Evolutionary conservation across 2,329 filamentous ascomycete species (phyloP).

Genomic region (Tympanopsis confertula): DNA sequence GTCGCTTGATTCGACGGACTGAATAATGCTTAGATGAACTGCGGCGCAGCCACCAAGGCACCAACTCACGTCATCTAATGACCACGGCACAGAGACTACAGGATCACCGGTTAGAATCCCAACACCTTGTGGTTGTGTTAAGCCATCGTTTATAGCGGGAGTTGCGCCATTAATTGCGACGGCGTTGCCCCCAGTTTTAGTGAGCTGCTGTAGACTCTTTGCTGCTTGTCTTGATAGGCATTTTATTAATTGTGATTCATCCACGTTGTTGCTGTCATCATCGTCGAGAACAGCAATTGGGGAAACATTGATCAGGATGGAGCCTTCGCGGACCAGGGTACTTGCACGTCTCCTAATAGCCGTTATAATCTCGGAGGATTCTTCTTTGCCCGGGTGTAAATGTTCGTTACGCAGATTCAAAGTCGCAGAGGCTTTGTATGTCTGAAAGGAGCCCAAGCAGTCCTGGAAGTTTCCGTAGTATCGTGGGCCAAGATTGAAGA

Average conservation of each 20-base stretch:
- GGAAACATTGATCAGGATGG: constrained; percentile 72
- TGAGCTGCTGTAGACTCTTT: constrained; percentile 57
- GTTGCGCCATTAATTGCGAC: constrained; percentile 46
- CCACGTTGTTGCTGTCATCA: constrained; percentile 68
- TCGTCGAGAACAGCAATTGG: constrained; percentile 71
- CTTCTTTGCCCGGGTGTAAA: constrained; percentile 78
- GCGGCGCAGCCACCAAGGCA: constrained; percentile 82
- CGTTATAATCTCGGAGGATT: constrained; percentile 68
- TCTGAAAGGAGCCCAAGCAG: constrained; percentile 88
- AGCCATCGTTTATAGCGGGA: constrained; percentile 75
- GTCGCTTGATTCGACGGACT: constrained; percentile 59
- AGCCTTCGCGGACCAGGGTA: constrained; percentile 67
- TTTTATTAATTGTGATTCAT: constrained; percentile 64
- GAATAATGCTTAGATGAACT: constrained; percentile 72
- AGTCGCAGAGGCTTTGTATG: constrained; percentile 83
- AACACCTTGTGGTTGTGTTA: constrained; percentile 71
- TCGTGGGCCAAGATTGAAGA: constrained; percentile 76
- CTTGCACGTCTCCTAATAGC: constrained; percentile 81
- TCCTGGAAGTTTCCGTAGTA: constrained; percentile 97
- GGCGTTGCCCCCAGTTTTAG: constrained; percentile 66
- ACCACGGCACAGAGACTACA: constrained; percentile 60
- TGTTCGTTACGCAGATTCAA: constrained; percentile 86
- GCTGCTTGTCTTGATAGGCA: constrained; percentile 60
- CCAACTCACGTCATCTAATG: constrained; percentile 88
- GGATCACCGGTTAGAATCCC: constrained; percentile 75